A percentile compares a stretch with the other conserved stretches of the same genome.
Evolutionary conservation across 257 asterid genomes (phyloP).

Genomic region (Forsythia viridissima): DNA sequence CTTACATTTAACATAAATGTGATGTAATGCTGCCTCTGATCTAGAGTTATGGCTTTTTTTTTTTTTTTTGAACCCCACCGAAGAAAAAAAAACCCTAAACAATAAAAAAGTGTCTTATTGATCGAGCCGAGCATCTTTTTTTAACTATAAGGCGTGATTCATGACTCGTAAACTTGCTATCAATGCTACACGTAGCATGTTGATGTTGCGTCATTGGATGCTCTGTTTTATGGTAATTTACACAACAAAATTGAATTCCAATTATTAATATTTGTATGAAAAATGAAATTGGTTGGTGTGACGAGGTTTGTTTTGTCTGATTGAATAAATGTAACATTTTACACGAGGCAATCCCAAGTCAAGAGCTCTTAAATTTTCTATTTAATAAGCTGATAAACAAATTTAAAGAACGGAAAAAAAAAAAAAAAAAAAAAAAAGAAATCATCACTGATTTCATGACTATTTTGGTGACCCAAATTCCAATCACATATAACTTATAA

Average conservation of each 20-base stretch:
- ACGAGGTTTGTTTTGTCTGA: too few relatives aligned
- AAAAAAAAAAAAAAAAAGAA: too few relatives aligned
- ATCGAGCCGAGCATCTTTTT: neutral
- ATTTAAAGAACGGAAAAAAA: neutral
- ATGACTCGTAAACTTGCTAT: neutral
- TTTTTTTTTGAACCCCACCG: neutral
- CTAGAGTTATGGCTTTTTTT: neutral
- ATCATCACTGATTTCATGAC: slow-evolving; percentile 6
- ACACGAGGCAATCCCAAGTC: slow-evolving; percentile 37
- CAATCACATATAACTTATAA: slow-evolving; percentile 28
- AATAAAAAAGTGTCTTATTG: neutral
- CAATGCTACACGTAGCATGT: neutral
- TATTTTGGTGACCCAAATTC: slow-evolving; percentile 38
- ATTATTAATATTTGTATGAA: too few relatives aligned
- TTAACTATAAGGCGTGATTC: neutral
- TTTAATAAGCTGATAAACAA: slow-evolving; percentile 23
- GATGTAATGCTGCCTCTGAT: neutral
- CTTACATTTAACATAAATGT: neutral
- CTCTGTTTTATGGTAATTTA: too few relatives aligned
- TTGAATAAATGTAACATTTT: slow-evolving; percentile 18
- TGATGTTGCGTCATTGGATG: too few relatives aligned
- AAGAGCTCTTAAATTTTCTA: slow-evolving; percentile 21
- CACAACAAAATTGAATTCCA: too few relatives aligned
- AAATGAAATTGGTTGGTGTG: too few relatives aligned
- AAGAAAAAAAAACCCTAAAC: neutral